A percentile compares a stretch with the other conserved stretches of the same genome.
Evolutionary conservation across 148 eudicot species (phyloP).

Genomic region (Rheum nobile): DNA sequence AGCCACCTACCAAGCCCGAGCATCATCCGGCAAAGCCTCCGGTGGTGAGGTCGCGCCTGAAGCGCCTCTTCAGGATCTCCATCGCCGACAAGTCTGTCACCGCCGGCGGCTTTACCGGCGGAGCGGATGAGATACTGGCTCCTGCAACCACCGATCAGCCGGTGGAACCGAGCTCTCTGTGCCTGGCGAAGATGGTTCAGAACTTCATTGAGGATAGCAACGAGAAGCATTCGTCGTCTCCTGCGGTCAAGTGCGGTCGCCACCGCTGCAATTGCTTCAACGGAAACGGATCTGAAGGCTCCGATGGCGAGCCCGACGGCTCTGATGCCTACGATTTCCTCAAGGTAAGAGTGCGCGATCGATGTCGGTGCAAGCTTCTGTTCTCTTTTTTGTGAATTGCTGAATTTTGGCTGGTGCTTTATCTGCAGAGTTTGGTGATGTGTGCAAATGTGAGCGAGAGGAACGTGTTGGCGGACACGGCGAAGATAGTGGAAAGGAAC

Average conservation of each 20-base stretch:
- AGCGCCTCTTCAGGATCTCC: slow-evolving; percentile 48
- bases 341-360: slow-evolving; percentile 29
- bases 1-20: slow-evolving; percentile 17
- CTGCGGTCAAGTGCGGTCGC: slow-evolving; percentile 25
- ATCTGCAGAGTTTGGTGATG: slow-evolving; percentile 50
- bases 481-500: slow-evolving; percentile 58
- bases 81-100: slow-evolving; percentile 21
- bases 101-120: neutral
- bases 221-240: slow-evolving; percentile 28
- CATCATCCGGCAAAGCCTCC: slow-evolving; percentile 25
- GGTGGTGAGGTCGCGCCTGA: slow-evolving; percentile 46
- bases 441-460: slow-evolving; percentile 52
- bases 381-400: neutral
- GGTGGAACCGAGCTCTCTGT: slow-evolving; percentile 78
- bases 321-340: slow-evolving; percentile 48
- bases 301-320: slow-evolving; percentile 39
- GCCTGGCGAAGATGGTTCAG: slow-evolving; percentile 83
- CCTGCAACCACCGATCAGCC: slow-evolving; percentile 6
- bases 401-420: neutral
- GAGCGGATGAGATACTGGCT: slow-evolving; percentile 14
- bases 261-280: slow-evolving; percentile 65
- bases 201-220: slow-evolving; percentile 69
- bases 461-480: slow-evolving; percentile 63
- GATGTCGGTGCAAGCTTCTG: neutral
- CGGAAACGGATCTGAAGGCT: slow-evolving; percentile 40